Evolutionary conservation across 129 eudicot species (phyloP), one percentile per base, ranked within the genome.

Genomic region (Centella asiatica): DNA sequence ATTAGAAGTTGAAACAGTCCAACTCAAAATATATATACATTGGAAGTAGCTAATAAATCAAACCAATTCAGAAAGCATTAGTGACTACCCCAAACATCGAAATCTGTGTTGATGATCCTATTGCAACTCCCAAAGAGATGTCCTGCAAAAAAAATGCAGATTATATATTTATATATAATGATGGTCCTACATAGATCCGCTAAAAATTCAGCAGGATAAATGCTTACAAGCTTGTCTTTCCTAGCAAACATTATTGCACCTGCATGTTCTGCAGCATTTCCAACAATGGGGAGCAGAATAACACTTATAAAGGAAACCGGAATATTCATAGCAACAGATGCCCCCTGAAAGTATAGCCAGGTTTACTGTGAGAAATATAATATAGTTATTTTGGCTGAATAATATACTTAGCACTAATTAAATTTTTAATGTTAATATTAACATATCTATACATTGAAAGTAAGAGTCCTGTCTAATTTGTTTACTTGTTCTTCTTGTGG

Each of bases 191-290:
- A 57, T 52, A 39, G 12, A 20, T 45, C 33, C 19, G 8, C 20
- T 57, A 36, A 63, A 28, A 29, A 70, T 70, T 26, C 47, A 7
- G 28, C 5, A 58, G 28, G 15, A 32, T 19, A 66, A 72, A 31
- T 6, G 53, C 95, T 65, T 75, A 89, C 97, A 72, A 89, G 89
- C 71, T 89, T 89, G 77, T 89, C 89, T 80, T 82, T 89, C 50
- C 77, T 42, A 1, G 95, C 97, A 78, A 89, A 89, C 76, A 89
- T 89, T 32, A 89, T 61, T 44, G 97, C 97, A 59, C 95, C 79
- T 2, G 95, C 97, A 85, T 89, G 97, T 67, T 89, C 97, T 5
- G 97, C 97, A 45, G 97, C 97, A 80, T 89, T 89, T 62, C 97
- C 97, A 44, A 89, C 95, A 19, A 89, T 83, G 2, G 97, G 97